Percentiles rank a stretch among this genome's conserved stretches.
Conservation (phyloP, 352 stramenopile species). For the Phytophthora lateralis region DNA sequence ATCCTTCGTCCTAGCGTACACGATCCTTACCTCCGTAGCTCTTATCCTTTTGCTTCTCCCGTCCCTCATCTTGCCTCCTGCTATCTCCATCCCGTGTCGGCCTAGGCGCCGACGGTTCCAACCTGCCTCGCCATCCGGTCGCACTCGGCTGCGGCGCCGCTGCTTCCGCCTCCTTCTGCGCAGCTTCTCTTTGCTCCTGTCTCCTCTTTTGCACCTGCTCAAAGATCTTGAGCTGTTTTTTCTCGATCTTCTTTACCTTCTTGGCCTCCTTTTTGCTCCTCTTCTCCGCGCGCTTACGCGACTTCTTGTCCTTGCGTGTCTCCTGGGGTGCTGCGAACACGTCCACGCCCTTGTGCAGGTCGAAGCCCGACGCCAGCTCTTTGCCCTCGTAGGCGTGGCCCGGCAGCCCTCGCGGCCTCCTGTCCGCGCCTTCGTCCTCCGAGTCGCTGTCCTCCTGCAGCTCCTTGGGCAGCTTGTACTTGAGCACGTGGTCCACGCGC, state of each 20-base stretch:
- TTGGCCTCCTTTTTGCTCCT: slow-evolving; percentile 56
- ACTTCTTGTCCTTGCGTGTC: slow-evolving; percentile 62
- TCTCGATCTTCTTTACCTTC: slow-evolving; percentile 56
- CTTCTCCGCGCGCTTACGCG: slow-evolving; percentile 62
- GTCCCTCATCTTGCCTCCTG: slow-evolving; percentile 8
- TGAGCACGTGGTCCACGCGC: slow-evolving; percentile 97
- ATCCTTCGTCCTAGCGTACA: slow-evolving; percentile 36
- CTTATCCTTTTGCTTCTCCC: slow-evolving; percentile 30
- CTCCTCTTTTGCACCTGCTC: slow-evolving; percentile 52
- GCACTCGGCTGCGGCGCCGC: slow-evolving; percentile 38
- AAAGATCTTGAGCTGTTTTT: slow-evolving; percentile 55
- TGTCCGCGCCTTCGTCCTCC: slow-evolving; percentile 32
- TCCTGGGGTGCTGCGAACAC: slow-evolving; percentile 77
- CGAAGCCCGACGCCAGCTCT: slow-evolving; percentile 70
- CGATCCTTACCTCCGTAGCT: slow-evolving; percentile 69
- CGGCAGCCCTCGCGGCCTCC: slow-evolving; percentile 54
- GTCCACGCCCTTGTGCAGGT: slow-evolving; percentile 81
- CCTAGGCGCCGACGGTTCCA: slow-evolving; percentile 49
- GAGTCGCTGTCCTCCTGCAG: slow-evolving; percentile 83
- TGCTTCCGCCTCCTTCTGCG: slow-evolving; percentile 8
- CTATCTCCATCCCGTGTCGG: slow-evolving; percentile 19
- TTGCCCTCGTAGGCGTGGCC: slow-evolving; percentile 91
- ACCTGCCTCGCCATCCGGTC: slow-evolving; percentile 66
- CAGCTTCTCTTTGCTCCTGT: slow-evolving; percentile 31
- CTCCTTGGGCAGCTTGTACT: slow-evolving; percentile 96